Percentiles rank a stretch among this genome's conserved stretches.
Evolutionary conservation across 345 rosid species (phyloP).

Genomic region (Brassica incana): DNA sequence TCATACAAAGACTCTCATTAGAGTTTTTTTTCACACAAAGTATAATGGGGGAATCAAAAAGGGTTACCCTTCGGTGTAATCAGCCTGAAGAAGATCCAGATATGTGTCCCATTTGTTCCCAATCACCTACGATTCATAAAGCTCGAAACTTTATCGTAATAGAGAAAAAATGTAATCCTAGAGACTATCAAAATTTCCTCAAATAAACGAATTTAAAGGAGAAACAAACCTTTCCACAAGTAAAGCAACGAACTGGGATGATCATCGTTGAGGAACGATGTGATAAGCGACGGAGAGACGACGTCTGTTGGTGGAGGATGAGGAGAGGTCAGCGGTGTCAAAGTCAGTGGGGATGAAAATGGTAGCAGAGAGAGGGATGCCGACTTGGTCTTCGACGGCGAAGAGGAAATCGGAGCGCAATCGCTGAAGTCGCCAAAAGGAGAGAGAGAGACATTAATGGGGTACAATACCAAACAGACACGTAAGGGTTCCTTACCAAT

Average conservation of each 20-base stretch:
- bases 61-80: conserved; percentile 34
- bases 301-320: no score
- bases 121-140: conserved; percentile 27
- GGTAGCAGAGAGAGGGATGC: no score
- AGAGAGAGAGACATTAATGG: no score
- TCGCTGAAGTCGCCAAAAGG: no score
- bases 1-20: no score
- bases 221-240: conserved; percentile 7
- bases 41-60: background rate
- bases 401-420: no score
- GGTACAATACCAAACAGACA: no score
- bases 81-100: conserved; percentile 33
- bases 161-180: background rate
- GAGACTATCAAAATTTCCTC: background rate
- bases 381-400: no score
- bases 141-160: background rate
- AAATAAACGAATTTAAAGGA: background rate
- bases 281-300: no score
- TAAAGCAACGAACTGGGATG: background rate
- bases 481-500: no score
- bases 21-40: background rate
- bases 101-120: conserved; percentile 30
- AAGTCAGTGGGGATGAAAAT: no score
- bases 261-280: background rate
- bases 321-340: no score